phyloP scores from a whole-genome alignment of 345 rosid genomes.

The Ceriops decandra region DNA sequence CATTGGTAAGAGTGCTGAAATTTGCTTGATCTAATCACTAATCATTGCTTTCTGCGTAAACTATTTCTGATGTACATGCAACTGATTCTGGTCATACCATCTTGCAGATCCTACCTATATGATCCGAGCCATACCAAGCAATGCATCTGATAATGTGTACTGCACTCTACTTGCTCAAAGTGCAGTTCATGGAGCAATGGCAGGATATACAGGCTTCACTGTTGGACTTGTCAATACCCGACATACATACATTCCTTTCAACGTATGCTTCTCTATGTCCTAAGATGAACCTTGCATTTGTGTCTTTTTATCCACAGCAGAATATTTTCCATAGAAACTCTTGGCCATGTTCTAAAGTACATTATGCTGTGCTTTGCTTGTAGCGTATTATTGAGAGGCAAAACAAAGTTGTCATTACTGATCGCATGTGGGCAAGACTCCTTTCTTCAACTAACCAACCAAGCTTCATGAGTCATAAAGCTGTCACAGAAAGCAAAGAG shows the following conservation, averaged over 20 bases:
- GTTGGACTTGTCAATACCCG: conserved; percentile 76
- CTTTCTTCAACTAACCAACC: conserved; percentile 76
- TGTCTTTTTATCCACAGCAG: not conserved
- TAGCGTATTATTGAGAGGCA: conserved; percentile 62
- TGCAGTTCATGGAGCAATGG: conserved; percentile 90
- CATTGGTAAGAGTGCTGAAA: conserved; percentile 26
- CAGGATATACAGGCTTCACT: conserved; percentile 82
- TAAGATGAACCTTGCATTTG: not conserved
- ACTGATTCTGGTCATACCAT: not conserved
- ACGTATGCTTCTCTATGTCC: conserved; percentile 26
- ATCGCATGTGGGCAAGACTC: conserved; percentile 83
- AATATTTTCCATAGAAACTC: not conserved
- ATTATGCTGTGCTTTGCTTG: not conserved
- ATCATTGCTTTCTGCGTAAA: not conserved
- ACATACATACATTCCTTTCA: conserved; percentile 70
- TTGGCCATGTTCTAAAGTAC: no score
- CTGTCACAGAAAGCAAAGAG: conserved; percentile 14
- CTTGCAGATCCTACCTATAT: conserved; percentile 84
- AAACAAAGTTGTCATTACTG: conserved; percentile 63
- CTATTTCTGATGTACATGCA: not conserved
- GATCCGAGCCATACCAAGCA: conserved; percentile 79
- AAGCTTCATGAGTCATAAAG: conserved; percentile 48
- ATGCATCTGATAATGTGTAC: conserved; percentile 86
- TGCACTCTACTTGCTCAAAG: conserved; percentile 88
- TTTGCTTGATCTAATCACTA: not conserved